Conservation (phyloP, 345 rosid genomes). For the Populus tremula region DNA sequence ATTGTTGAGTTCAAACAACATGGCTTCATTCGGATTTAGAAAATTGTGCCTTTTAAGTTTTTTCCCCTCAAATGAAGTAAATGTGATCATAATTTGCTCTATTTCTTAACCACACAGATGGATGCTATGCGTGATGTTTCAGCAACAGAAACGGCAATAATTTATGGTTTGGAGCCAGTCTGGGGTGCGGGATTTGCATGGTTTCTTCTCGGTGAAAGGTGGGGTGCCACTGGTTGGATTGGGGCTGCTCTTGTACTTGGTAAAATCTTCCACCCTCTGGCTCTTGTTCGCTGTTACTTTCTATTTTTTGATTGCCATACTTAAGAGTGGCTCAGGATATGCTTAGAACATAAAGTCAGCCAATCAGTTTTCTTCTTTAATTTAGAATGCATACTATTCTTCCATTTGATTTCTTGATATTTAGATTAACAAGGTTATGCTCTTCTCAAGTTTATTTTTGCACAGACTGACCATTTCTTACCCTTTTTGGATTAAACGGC, state of each 20-base stretch:
- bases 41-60: not conserved
- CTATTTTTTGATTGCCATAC: not conserved
- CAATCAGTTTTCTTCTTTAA: not conserved
- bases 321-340: not conserved
- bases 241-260: constrained; percentile 64
- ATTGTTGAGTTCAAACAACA: not conserved
- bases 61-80: not conserved
- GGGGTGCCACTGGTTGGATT: constrained; percentile 60
- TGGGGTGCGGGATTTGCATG: constrained; percentile 76
- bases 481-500: not conserved
- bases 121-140: constrained; percentile 58
- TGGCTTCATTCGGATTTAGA: not conserved
- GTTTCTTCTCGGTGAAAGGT: constrained; percentile 67
- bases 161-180: constrained; percentile 65
- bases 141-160: constrained; percentile 54
- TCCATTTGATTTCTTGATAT: not conserved
- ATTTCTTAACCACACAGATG: constrained; percentile 36
- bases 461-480: no score
- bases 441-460: not conserved
- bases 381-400: not conserved
- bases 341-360: not conserved
- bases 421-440: not conserved
- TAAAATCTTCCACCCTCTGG: constrained; percentile 19
- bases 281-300: not conserved
- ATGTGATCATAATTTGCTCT: not conserved